Conservation (phyloP, 176 grass and related monocot species). For the Eragrostis curvula region DNA sequence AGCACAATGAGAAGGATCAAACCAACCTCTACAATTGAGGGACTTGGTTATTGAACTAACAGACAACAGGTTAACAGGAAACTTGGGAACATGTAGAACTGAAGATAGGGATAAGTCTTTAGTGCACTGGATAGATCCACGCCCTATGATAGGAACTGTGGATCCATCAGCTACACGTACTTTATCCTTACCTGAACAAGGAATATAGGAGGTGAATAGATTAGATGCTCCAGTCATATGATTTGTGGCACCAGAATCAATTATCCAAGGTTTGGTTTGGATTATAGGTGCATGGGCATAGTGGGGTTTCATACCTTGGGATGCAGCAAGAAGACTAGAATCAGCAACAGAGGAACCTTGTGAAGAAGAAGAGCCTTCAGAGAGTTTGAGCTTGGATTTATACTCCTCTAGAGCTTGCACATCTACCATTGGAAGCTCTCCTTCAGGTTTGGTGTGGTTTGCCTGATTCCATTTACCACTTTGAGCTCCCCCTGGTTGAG, state of each 20-base stretch:
- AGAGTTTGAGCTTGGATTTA: constrained; percentile 1
- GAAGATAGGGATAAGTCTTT: no score
- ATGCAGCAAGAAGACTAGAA: background rate
- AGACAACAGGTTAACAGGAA: no score
- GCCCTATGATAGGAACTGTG: background rate
- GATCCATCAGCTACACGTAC: constrained; percentile 1
- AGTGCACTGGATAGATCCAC: background rate
- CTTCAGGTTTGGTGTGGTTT: background rate
- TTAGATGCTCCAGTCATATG: constrained; percentile 8
- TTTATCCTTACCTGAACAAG: background rate
- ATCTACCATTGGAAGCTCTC: background rate
- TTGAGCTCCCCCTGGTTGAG: background rate
- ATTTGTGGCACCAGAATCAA: background rate
- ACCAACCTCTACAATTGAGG: no score
- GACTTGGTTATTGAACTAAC: no score
- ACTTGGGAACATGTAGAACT: no score
- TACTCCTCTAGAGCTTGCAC: constrained; percentile 2
- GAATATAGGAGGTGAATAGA: background rate
- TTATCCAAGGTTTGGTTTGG: background rate
- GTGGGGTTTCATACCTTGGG: background rate
- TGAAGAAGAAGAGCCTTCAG: background rate
- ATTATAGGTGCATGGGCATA: no score
- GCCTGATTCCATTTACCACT: background rate
- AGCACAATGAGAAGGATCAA: no score
- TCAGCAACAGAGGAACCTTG: background rate